Evolutionary conservation across 805 yeast species (phyloP), one percentile per base, ranked within the genome.

Genomic region (Babjeviella inositovora): DNA sequence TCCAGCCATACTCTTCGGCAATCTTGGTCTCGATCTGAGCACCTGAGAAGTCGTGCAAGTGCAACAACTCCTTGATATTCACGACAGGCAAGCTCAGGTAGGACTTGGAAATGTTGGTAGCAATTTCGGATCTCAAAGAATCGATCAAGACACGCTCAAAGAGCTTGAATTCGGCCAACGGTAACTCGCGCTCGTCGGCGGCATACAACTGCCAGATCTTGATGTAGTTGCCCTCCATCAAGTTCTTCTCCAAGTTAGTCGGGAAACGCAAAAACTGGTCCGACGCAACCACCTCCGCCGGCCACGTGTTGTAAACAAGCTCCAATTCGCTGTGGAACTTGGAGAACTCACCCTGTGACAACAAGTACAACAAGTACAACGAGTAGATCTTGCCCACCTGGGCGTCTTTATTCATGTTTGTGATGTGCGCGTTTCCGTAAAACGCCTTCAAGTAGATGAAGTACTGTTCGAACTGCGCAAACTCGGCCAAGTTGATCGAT

Each of bases 151-250:
- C 54, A 23, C 39, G 50, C 22, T 45, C 43, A 35, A 56, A 56
- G 29, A 48, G 56, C 14, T 28, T 31, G 32, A 34, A 53, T 31
- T 56, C 62, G 23, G 38, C 28, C 34, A 61, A 55, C 14, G 62
- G 62, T 31, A 55, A 46, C 26, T 38, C 33, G n/a, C n/a, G n/a
- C 8, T 37, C 26, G 11, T 46, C 47, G 14, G 46, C 46, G 28
- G 48, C 53, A 35, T 54, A 50, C 27, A 50, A 38, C 27, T 45
- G 52, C 62, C 62, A 56, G 31, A 54, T 53, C 40, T 55, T 54
- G 30, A 52, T 53, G 33, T 56, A 56, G 37, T 55, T 55, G 14
- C 62, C 62, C 37, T 56, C 62, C 62, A 56, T 56, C 34, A 56
- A 45, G 31, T 52, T 50, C 21, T 48, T 44, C 31, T 56, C 62